Conservation (phyloP, 345 rosid species). For the Turritis glabra region DNA sequence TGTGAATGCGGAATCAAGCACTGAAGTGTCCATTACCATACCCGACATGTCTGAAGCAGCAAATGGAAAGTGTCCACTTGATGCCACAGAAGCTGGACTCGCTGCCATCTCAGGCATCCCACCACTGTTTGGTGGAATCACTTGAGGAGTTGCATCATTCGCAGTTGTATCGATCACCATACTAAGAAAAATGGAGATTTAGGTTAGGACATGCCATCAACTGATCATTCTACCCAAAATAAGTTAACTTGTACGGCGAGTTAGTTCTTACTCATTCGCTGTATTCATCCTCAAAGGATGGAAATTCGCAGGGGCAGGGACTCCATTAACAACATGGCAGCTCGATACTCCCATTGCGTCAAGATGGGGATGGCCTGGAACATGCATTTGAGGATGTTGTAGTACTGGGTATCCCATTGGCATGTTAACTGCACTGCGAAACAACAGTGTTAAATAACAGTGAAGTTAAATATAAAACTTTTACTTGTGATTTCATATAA, state of each 20-base stretch:
- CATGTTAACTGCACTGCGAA: conserved; percentile 76
- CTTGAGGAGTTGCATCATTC: conserved; percentile 55
- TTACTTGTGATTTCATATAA: conserved; percentile 4
- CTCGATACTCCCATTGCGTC: conserved; percentile 88
- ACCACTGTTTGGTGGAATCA: conserved; percentile 66
- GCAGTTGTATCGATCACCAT: conserved; percentile 67
- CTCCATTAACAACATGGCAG: conserved; percentile 96
- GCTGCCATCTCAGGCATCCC: conserved; percentile 77
- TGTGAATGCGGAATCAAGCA: conserved; percentile 81
- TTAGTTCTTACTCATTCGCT: conserved; percentile 69
- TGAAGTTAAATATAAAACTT: neutral
- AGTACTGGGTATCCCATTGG: conserved; percentile 97
- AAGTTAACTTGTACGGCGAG: conserved; percentile 3
- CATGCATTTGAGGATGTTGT: conserved; percentile 85
- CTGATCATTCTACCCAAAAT: neutral
- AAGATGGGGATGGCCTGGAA: conserved; percentile 75
- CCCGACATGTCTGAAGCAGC: conserved; percentile 83
- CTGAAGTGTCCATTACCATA: conserved; percentile 85
- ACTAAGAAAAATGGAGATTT: conserved; percentile 36
- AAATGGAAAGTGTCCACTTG: conserved; percentile 92
- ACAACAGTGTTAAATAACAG: conserved; percentile 34
- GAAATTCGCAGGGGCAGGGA: conserved; percentile 86
- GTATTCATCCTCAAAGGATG: conserved; percentile 81
- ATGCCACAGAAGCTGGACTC: conserved; percentile 89
- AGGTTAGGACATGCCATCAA: neutral